These are phyloP conservation scores for Triticum urartu DNA, from an alignment of 176 grass and related monocot species.

Conservation along the genomic window DNA sequence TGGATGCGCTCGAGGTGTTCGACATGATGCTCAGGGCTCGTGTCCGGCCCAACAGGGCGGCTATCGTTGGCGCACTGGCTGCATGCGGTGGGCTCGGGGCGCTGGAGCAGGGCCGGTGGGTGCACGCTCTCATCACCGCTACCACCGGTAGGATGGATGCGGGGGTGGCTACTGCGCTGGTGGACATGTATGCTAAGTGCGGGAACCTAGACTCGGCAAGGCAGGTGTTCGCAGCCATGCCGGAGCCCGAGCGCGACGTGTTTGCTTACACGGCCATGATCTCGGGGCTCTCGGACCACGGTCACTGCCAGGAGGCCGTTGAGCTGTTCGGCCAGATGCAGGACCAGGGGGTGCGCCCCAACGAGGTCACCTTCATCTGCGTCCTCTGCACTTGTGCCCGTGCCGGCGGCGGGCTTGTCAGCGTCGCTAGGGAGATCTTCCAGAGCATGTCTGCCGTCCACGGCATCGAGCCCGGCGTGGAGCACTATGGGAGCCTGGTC, in stretches of 20 bases:
- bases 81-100: conserved; percentile 56
- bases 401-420: conserved; percentile 24
- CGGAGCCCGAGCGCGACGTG: conserved; percentile 32
- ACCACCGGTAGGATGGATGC: background rate
- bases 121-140: conserved; percentile 31
- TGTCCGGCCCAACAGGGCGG: conserved; percentile 47
- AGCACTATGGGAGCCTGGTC: conserved; percentile 67
- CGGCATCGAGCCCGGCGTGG: conserved; percentile 36
- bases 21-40: conserved; percentile 34
- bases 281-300: conserved; percentile 52
- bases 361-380: conserved; percentile 67
- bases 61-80: conserved; percentile 25
- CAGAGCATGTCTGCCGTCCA: conserved; percentile 28
- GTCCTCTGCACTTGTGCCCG: conserved; percentile 48
- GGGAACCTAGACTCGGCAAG: conserved; percentile 41
- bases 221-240: conserved; percentile 38
- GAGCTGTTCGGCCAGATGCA: conserved; percentile 40
- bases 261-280: conserved; percentile 69
- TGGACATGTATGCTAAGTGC: conserved; percentile 86
- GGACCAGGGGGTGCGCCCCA: conserved; percentile 48
- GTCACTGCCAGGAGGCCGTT: conserved; percentile 36
- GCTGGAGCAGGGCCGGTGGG: conserved; percentile 64
- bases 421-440: conserved; percentile 35
- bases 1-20: conserved; percentile 42
- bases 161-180: conserved; percentile 46